Evolutionary conservation across 345 rosid genomes (phyloP), one percentile per base, ranked within the genome.

Genomic region (Carallia brachiata): DNA sequence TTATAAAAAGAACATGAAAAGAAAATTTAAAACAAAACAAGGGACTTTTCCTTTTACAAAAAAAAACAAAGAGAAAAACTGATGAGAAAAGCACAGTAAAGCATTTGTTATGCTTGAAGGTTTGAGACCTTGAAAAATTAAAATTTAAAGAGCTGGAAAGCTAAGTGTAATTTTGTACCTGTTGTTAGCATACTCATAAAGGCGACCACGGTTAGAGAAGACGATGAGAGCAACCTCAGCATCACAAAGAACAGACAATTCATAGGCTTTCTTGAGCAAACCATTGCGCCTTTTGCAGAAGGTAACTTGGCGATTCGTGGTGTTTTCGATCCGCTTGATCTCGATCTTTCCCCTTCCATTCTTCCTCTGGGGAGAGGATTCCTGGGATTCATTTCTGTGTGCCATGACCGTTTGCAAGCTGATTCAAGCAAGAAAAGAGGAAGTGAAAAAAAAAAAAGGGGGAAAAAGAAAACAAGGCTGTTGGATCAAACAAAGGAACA

Each of bases 311-410:
- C 99, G 91, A 72, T 92, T 95, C 0, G 97, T 92, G 1, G 99
- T 95, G 92, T 95, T 95, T 73, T 95, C 99, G 89, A 95, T 95
- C 92, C 99, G 88, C 86, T 95, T 95, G 91, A 95, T 95, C 87
- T 90, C 99, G 78, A 95, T 92, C 96, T 95, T 95, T 63, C 99
- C 99, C 76, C 99, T 88, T 6, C 97, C 99, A 28, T 81, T 76
- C 75, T 86, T 92, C 81, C 88, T 92, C 91, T 74, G 82, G 15
- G 90, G 84, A 50, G 89, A 86, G 37, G 62, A 71, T 61, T 79
- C 88, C 50, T 65, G 52, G 6, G 84, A 65, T 64, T 84, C 86
- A 36, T 73, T 69, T 9, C 73, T 88, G 66, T 79, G 82, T 56
- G 68, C 83, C 86, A 81, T 81, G 18, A 13, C 63, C 18, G n/a